Evolutionary conservation across 768 basidiomycete genomes (phyloP), one percentile per base, ranked within the genome.

Genomic region (Pleurotus salmoneostramineus): DNA sequence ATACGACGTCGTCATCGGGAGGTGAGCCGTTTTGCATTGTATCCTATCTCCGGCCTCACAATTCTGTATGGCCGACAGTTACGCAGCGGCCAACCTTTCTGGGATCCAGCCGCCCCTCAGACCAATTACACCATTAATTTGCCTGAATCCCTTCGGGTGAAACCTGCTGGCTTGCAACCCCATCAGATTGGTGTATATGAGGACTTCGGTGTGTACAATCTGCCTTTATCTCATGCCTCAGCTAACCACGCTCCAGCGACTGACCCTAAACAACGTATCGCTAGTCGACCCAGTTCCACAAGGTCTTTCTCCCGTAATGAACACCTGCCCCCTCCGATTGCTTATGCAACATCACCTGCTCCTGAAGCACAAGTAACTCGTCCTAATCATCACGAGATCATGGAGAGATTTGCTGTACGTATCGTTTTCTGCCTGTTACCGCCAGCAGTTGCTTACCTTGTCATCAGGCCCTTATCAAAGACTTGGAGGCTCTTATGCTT

Each of bases 111-210:
- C 35, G 88, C 90, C 60, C 83, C 80, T 58, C 84, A 76, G 12
- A 82, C 90, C 6, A 87, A 81, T 59, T 90, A 92, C 65, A 81
- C 85, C 4, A 72, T 80, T 3, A 82, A 76, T 55, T 80, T 99
- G 44, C 97, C 97, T 3, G 95, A 98, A 63, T 87, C 91, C 31
- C 76, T 99, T 49, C 85, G 95, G 37, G 83, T 98, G 69, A 90
- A 91, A 66, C 77, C 85, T 8, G 84, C 78, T 45, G 97, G 97
- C 40, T 75, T 99, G 7, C 88, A 92, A 61, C 76, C 82, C 15
- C 83, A 87, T 62, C 97, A 99, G 71, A 73, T 87, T 36, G 83
- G 84, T 48, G 94, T 99, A 8, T 99, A 99, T 72, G 95, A 98
- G 64, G 97, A 99, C 68, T 98, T 99, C 62, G 88, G 93, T 84